phyloP scores from a whole-genome alignment of 495 filamentous ascomycete species.

The Bombardia bombarda region DNA sequence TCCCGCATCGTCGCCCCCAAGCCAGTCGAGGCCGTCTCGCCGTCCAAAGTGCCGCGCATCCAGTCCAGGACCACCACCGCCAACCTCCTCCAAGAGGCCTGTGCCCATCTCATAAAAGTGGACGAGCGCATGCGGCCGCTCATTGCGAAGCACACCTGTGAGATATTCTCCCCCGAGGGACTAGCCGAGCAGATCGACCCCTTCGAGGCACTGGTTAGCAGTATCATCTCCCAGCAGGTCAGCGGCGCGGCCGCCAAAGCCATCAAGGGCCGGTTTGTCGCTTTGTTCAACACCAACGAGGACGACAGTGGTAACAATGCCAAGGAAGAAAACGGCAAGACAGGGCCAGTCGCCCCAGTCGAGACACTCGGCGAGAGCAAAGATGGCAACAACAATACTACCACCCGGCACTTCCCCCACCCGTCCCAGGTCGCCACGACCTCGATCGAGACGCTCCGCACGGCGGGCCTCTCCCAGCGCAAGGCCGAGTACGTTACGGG shows the following conservation, averaged over 20 bases:
- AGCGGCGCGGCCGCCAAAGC: slow-evolving; percentile 82
- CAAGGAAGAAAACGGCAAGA: not conserved
- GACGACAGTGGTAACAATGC: not conserved
- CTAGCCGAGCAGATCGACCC: slow-evolving; percentile 80
- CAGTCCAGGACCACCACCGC: slow-evolving; percentile 52
- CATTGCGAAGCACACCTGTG: slow-evolving; percentile 68
- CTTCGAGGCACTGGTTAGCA: slow-evolving; percentile 70
- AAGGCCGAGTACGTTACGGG: slow-evolving; percentile 94
- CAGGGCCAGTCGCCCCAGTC: too few species aligned
- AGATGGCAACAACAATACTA: not conserved
- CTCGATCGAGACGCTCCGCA: slow-evolving; percentile 57
- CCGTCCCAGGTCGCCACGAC: slow-evolving; percentile 60
- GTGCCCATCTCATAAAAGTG: slow-evolving; percentile 65
- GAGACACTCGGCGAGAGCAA: not conserved
- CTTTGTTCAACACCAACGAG: slow-evolving; percentile 51
- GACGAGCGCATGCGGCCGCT: slow-evolving; percentile 67
- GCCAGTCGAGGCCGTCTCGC: slow-evolving; percentile 43
- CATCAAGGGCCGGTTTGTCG: slow-evolving; percentile 79
- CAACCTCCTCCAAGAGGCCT: slow-evolving; percentile 68
- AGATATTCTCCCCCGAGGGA: slow-evolving; percentile 72
- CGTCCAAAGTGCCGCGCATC: slow-evolving; percentile 41
- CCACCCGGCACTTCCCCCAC: slow-evolving; percentile 52
- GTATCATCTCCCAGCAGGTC: slow-evolving; percentile 95
- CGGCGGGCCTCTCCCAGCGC: slow-evolving; percentile 79
- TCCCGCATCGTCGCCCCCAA: slow-evolving; percentile 57